These are phyloP conservation scores for Sclerotinia sclerotiorum DNA, from an alignment of 2,329 filamentous ascomycete species.

Conservation along the genomic window DNA sequence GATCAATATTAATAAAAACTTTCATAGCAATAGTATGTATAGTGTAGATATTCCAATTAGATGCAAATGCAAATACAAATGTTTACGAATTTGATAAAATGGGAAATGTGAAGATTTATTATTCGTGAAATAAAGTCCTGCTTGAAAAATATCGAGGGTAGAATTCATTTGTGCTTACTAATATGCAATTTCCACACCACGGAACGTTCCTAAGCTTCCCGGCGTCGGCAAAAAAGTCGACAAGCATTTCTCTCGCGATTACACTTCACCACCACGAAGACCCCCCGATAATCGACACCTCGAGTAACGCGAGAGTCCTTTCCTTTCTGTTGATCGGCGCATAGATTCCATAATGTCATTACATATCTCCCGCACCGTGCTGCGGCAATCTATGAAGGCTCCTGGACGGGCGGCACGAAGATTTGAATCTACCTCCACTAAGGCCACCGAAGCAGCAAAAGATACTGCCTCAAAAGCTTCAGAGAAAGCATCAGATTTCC, in stretches of 20 bases:
- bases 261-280: conserved; percentile 33
- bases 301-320: conserved; percentile 27
- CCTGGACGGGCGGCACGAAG: conserved; percentile 42
- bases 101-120: neutral
- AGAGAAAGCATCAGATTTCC: conserved; percentile 47
- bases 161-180: conserved; percentile 18
- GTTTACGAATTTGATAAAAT: neutral
- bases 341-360: conserved; percentile 38
- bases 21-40: conserved; percentile 23
- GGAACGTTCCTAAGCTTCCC: conserved; percentile 29
- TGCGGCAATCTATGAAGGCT: conserved; percentile 39
- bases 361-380: conserved; percentile 37
- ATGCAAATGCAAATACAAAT: conserved; percentile 8
- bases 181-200: conserved; percentile 19
- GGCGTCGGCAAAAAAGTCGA: conserved; percentile 33
- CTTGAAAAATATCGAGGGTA: neutral
- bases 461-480: conserved; percentile 47
- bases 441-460: conserved; percentile 49
- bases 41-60: conserved; percentile 23
- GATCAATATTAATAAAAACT: conserved; percentile 13
- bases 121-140: neutral
- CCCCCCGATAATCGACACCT: conserved; percentile 34
- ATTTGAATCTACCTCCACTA: conserved; percentile 59
- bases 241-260: conserved; percentile 29
- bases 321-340: conserved; percentile 29